Conservation (phyloP, 2,329 filamentous ascomycete species). For the Ophiocordyceps camponoti-saundersi region DNA sequence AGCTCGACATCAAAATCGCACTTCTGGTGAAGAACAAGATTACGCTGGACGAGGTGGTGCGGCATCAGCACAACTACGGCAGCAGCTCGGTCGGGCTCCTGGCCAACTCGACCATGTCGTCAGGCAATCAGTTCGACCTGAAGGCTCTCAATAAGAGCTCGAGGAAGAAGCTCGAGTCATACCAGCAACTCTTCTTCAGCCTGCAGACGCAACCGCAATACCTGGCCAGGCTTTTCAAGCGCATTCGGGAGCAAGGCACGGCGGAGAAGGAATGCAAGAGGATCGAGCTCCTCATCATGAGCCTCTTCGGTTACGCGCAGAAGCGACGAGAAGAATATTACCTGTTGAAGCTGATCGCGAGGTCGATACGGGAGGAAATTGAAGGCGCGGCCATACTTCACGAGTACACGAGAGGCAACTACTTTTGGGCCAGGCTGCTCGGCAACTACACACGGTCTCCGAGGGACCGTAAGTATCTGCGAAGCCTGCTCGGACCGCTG, state of each 20-base stretch:
- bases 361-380: constrained; percentile 74
- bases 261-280: constrained; percentile 86
- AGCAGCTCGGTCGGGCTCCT: constrained; percentile 73
- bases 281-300: constrained; percentile 88
- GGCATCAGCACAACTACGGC: constrained; percentile 91
- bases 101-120: constrained; percentile 75
- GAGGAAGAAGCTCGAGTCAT: constrained; percentile 84
- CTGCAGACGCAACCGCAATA: constrained; percentile 95
- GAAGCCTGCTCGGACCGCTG: constrained; percentile 68
- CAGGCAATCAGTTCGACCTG: constrained; percentile 83
- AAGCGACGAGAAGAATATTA: constrained; percentile 96
- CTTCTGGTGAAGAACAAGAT: constrained; percentile 99
- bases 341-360: constrained; percentile 69
- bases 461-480: constrained; percentile 78
- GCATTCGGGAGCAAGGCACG: constrained; percentile 66
- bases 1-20: constrained; percentile 97
- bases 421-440: constrained; percentile 83
- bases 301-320: constrained; percentile 90
- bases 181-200: constrained; percentile 95
- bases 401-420: constrained; percentile 77
- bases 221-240: constrained; percentile 72
- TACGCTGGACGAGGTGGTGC: constrained; percentile 90
- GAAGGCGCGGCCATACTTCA: constrained; percentile 56
- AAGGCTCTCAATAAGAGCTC: constrained; percentile 97
- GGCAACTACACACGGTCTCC: constrained; percentile 80